Percentiles rank a stretch among this genome's conserved stretches.
These are phyloP conservation scores for Acanthochlamys bracteata DNA, from an alignment of 106 monocot genomes.

Conservation along the genomic window DNA sequence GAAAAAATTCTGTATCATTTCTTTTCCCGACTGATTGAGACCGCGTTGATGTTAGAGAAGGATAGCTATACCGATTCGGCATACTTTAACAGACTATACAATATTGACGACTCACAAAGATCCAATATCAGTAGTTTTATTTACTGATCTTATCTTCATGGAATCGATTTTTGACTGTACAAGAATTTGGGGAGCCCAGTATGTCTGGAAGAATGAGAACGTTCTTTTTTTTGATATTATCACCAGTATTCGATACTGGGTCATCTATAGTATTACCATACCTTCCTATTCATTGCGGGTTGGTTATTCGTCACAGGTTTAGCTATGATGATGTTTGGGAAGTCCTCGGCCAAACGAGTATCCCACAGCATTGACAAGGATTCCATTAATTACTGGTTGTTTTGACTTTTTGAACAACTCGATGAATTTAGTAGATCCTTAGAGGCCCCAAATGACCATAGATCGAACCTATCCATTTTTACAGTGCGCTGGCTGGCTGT, in stretches of 20 bases:
- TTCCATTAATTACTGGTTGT: background rate
- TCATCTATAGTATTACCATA: conserved; percentile 5
- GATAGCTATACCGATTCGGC: background rate
- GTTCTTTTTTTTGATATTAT: conserved; percentile 11
- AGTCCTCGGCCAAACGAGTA: background rate
- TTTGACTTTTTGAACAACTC: background rate
- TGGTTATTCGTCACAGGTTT: background rate
- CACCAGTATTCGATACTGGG: background rate
- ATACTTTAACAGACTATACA: background rate
- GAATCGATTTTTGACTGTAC: background rate
- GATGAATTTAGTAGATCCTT: too few relatives aligned
- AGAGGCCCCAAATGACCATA: too few relatives aligned
- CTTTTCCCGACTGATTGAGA: too few relatives aligned
- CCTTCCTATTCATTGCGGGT: conserved; percentile 4
- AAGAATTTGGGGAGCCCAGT: background rate
- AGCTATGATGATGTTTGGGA: conserved; percentile 1
- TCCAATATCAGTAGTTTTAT: background rate
- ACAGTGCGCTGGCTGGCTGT: background rate
- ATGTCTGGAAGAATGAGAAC: background rate
- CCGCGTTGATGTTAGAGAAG: background rate
- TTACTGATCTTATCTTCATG: background rate
- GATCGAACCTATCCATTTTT: too few relatives aligned
- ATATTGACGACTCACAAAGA: background rate
- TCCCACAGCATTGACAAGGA: background rate
- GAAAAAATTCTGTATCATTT: too few relatives aligned